Conservation (phyloP, 2,329 filamentous ascomycete species). For the Talaromyces sp. region DNA sequence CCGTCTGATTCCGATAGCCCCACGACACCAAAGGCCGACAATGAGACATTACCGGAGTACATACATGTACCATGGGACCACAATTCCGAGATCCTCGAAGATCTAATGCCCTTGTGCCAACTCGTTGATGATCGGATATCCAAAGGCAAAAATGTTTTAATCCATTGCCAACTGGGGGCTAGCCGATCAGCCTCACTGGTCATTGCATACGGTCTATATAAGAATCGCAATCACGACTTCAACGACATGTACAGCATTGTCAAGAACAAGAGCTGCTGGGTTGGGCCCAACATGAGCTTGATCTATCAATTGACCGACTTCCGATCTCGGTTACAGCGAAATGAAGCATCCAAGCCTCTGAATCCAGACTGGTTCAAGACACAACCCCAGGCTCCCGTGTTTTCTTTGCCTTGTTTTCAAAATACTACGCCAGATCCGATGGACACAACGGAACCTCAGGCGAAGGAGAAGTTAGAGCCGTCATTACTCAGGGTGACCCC, state of each 20-base stretch:
- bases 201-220: constrained; percentile 62
- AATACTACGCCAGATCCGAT: neutral
- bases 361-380: constrained; percentile 33
- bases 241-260: constrained; percentile 62
- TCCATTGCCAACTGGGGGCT: constrained; percentile 63
- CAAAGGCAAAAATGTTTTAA: constrained; percentile 56
- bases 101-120: constrained; percentile 56
- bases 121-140: constrained; percentile 57
- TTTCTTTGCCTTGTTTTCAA: constrained; percentile 16
- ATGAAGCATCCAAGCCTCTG: constrained; percentile 25
- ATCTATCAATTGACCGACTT: constrained; percentile 67
- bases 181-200: constrained; percentile 63
- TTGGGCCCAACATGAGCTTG: constrained; percentile 64
- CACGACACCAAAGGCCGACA: constrained; percentile 26
- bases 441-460: neutral
- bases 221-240: constrained; percentile 58
- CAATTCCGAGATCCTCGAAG: constrained; percentile 63
- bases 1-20: constrained; percentile 24
- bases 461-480: neutral
- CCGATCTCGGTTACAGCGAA: constrained; percentile 38
- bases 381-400: constrained; percentile 11
- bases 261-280: constrained; percentile 62
- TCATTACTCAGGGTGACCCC: neutral
- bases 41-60: constrained; percentile 52
- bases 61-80: constrained; percentile 64